These are phyloP conservation scores for Colletotrichum sp. DNA, from an alignment of 2,329 filamentous ascomycete genomes.

Conservation along the genomic window DNA sequence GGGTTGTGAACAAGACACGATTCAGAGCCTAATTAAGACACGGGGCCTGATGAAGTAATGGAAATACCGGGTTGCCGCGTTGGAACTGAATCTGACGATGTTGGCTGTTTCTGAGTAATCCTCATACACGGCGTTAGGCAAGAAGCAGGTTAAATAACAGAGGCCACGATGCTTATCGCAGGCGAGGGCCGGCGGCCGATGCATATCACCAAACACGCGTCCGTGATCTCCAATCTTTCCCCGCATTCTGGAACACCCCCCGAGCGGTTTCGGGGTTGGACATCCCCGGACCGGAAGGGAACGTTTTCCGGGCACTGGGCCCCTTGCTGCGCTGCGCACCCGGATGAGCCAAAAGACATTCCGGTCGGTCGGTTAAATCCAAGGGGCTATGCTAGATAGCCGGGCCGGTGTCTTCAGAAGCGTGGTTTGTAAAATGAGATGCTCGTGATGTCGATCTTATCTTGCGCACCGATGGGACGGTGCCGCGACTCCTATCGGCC, in stretches of 20 bases:
- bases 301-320: background rate
- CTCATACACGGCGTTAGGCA: background rate
- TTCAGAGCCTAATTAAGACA: background rate
- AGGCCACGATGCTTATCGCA: background rate
- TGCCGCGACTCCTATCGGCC: background rate
- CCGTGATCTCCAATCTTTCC: background rate
- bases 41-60: background rate
- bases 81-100: background rate
- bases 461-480: background rate
- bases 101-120: background rate
- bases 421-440: background rate
- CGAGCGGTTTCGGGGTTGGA: background rate
- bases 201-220: background rate
- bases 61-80: accelerated
- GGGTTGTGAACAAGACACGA: background rate
- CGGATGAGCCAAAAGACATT: background rate
- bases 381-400: background rate
- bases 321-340: background rate
- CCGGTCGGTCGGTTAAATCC: background rate
- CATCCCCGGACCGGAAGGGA: background rate
- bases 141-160: background rate
- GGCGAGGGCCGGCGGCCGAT: background rate
- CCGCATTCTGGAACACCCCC: background rate
- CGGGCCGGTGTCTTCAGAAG: background rate
- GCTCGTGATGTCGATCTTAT: background rate